These are phyloP conservation scores for Aureobasidium sp. DNA, from an alignment of 2,329 filamentous ascomycete species.

Conservation along the genomic window DNA sequence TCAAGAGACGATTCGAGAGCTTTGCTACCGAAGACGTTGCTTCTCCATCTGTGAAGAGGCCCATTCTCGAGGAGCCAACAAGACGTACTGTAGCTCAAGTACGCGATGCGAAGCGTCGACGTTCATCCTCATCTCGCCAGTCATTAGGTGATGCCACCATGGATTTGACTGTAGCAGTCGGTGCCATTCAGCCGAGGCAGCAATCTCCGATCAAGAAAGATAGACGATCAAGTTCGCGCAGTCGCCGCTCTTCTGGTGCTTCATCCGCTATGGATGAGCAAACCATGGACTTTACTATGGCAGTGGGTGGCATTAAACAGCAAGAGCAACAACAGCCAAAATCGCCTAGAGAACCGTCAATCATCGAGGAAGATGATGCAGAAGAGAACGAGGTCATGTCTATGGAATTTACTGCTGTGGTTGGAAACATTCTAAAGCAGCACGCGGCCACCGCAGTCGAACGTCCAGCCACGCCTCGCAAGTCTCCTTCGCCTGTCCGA, in stretches of 20 bases:
- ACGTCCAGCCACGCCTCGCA: conserved; percentile 29
- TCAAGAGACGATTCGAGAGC: conserved; percentile 34
- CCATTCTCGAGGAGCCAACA: conserved; percentile 25
- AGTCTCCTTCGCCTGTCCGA: conserved; percentile 43
- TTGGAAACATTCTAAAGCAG: conserved; percentile 37
- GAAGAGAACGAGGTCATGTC: conserved; percentile 42
- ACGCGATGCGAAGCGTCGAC: conserved; percentile 33
- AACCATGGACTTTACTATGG: conserved; percentile 51
- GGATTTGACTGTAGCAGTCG: conserved; percentile 34
- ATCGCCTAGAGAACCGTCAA: background rate
- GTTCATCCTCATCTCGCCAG: conserved; percentile 29
- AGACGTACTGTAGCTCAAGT: conserved; percentile 22
- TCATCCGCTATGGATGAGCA: conserved; percentile 37
- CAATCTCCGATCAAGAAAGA: conserved; percentile 22
- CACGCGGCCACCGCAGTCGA: conserved; percentile 9
- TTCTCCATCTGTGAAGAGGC: conserved; percentile 22
- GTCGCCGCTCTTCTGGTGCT: conserved; percentile 29
- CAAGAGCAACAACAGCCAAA: background rate
- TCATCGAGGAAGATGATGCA: conserved; percentile 24
- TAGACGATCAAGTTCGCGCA: conserved; percentile 27
- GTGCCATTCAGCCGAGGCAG: conserved; percentile 25
- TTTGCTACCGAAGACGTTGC: conserved; percentile 31
- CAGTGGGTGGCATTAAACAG: conserved; percentile 39
- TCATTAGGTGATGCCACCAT: conserved; percentile 36
- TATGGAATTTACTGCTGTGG: conserved; percentile 46